A percentile compares a stretch with the other conserved stretches of the same genome.
Conservation (phyloP, 352 stramenopile genomes). For the Pelagophyceae sp. region DNA sequence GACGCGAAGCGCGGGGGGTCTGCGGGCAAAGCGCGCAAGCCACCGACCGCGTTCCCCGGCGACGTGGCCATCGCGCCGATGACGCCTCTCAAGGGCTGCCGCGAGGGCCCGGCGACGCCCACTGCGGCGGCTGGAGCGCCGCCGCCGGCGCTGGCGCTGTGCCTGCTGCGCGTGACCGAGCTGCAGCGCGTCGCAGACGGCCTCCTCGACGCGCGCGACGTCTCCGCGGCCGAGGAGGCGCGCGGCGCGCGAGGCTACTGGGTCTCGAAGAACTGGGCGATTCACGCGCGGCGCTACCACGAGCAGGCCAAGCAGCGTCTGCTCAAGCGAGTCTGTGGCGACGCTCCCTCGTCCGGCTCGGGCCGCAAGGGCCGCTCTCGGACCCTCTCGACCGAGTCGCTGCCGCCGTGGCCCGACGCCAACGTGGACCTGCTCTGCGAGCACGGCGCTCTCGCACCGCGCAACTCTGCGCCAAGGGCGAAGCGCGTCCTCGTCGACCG, state of each 20-base stretch:
- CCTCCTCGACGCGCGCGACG: background rate
- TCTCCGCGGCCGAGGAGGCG: background rate
- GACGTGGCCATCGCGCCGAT: background rate
- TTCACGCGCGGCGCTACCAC: slow-evolving; percentile 2
- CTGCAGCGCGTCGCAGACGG: background rate
- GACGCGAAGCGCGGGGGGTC: too few species aligned
- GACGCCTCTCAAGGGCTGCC: background rate
- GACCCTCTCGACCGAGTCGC: background rate
- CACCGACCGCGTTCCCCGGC: too few species aligned
- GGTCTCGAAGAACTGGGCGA: slow-evolving; percentile 2
- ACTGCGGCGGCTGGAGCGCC: background rate
- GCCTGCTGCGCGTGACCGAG: background rate
- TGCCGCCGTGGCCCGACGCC: slow-evolving; percentile 13
- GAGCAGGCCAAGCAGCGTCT: background rate
- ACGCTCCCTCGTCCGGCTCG: background rate
- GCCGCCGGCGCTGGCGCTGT: background rate
- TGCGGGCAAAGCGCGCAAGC: too few species aligned
- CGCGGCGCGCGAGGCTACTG: background rate
- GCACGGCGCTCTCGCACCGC: slow-evolving; percentile 1
- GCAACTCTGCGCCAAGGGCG: background rate
- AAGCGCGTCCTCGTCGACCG: slow-evolving; percentile 11
- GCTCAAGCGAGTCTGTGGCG: background rate
- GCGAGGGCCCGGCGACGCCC: background rate
- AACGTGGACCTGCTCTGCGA: slow-evolving; percentile 15
- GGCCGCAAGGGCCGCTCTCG: background rate